phyloP scores from a whole-genome alignment of 768 basidiomycete species.

The Kwoniella heveanensis region DNA sequence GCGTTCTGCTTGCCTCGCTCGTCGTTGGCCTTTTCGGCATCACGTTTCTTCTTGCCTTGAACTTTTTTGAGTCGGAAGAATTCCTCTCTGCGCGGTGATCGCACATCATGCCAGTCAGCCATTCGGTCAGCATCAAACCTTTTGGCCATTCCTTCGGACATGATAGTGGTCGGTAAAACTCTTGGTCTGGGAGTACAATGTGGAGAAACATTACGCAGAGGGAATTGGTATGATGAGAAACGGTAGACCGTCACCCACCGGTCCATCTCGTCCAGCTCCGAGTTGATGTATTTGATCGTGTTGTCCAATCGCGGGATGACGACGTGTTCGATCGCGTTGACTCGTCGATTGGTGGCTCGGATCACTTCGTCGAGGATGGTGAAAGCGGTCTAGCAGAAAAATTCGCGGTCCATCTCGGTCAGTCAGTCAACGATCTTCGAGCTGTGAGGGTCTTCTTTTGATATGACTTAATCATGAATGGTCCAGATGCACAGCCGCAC shows the following conservation, averaged over 20 bases:
- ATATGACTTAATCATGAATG: too few relatives aligned
- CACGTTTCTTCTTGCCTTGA: slow-evolving; percentile 93
- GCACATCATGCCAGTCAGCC: background rate
- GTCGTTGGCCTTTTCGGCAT: slow-evolving; percentile 59
- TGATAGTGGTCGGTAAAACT: too few relatives aligned
- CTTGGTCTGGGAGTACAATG: too few relatives aligned
- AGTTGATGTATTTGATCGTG: slow-evolving; percentile 96
- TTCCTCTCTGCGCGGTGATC: slow-evolving; percentile 56
- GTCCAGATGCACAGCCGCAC: too few relatives aligned
- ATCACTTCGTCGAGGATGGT: slow-evolving; percentile 99
- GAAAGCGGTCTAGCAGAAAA: slow-evolving; percentile 74
- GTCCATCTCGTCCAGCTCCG: slow-evolving; percentile 98
- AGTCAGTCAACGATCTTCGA: too few relatives aligned
- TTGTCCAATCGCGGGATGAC: slow-evolving; percentile 94
- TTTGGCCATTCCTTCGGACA: background rate
- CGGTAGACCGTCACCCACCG: slow-evolving; percentile 64
- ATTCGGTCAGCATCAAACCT: background rate
- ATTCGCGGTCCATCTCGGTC: too few relatives aligned
- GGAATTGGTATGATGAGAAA: background rate
- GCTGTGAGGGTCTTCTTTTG: too few relatives aligned
- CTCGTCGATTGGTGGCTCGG: slow-evolving; percentile 96
- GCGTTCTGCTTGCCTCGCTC: slow-evolving; percentile 32
- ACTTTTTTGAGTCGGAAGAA: slow-evolving; percentile 86
- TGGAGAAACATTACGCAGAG: too few relatives aligned
- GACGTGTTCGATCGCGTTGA: slow-evolving; percentile 97